phyloP scores from a whole-genome alignment of 1,284 basidiomycete genomes.

The Vanrija sp. region DNA sequence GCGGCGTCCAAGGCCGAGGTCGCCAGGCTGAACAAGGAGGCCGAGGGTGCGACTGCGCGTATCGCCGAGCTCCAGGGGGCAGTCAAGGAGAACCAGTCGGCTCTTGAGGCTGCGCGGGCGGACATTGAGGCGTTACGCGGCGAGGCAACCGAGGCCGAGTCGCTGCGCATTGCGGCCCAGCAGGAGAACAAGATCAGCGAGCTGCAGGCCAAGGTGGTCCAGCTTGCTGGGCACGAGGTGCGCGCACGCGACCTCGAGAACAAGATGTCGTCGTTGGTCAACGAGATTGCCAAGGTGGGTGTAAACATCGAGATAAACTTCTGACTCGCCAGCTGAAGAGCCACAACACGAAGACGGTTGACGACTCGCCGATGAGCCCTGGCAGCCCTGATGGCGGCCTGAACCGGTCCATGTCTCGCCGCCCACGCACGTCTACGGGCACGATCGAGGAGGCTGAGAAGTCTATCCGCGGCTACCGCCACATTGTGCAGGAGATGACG shows the following conservation, averaged over 20 bases:
- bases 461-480: constrained; percentile 50
- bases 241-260: constrained; percentile 19
- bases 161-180: constrained; percentile 42
- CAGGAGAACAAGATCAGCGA: constrained; percentile 29
- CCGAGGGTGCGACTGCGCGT: constrained; percentile 60
- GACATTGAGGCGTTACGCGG: constrained; percentile 80
- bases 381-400: not conserved
- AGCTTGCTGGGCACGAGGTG: not conserved
- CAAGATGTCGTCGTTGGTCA: constrained; percentile 29
- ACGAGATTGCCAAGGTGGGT: constrained; percentile 31
- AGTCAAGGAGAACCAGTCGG: constrained; percentile 76
- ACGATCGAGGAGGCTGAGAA: constrained; percentile 38
- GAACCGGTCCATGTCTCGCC: not conserved
- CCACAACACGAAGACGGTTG: not conserved
- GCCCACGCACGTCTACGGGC: constrained; percentile 15
- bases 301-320: not conserved
- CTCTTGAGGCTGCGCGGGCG: constrained; percentile 83
- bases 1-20: constrained; percentile 61
- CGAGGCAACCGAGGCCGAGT: constrained; percentile 56
- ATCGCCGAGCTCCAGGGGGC: constrained; percentile 83
- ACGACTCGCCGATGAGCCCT: constrained; percentile 1
- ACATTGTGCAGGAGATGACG: constrained; percentile 81
- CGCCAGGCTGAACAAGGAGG: constrained; percentile 60
- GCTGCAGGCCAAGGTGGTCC: constrained; percentile 16
- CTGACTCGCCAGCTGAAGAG: not conserved